Base-by-base conservation (phyloP, 495 filamentous ascomycete genomes). In the Parathielavia appendiculata region DNA sequence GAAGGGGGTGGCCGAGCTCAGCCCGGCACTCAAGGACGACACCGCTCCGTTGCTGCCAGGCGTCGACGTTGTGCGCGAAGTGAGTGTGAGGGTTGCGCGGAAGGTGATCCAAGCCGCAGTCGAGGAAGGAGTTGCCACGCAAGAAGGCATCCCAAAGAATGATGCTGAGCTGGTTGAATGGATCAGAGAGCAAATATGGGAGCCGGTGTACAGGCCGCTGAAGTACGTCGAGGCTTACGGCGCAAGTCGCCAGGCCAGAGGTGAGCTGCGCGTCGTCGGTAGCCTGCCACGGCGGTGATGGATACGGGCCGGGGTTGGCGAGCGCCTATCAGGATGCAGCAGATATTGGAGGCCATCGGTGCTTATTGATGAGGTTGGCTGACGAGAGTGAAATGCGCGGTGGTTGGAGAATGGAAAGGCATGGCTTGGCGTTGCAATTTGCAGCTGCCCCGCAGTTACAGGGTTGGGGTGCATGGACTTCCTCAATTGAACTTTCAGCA, bases 181-280 rank as follows among this genome's bases (percentile, higher is more conserved):
- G 91, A 85, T 95, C 56, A 70, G 81, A 10, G 86, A 86, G 70
- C 91, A 93, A 77, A 96, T 95, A 91, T 96, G 91, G 91, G 81
- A 92, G 59, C 80, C 91, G 2, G 71, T 69, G 20, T 96, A 95
- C 67, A 67, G 88, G 20, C 79, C 82, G 35, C 66, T 93, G 51
- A 80, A 74, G 63, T 73, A 73, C 26, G 81, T 89, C 2, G 70
- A 77, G 26, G 71, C 69, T 7, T 70, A 70, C 1, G 68, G 62
- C 12, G 83, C 83, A 6, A 80, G 74, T 35, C 67, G 78, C 1
- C 64, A 75, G 56, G 86, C 82, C 5, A 85, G 70, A 72, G 85
- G 84, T 0, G 83, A 88, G 71, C 60, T 84, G 57, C 79, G 81
- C 32, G 72, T 82, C 43, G 79, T 76, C 12, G 75, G 75, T 9